Evolutionary conservation across 768 basidiomycete genomes (phyloP).

Genomic region (Gautieria morchelliformis): DNA sequence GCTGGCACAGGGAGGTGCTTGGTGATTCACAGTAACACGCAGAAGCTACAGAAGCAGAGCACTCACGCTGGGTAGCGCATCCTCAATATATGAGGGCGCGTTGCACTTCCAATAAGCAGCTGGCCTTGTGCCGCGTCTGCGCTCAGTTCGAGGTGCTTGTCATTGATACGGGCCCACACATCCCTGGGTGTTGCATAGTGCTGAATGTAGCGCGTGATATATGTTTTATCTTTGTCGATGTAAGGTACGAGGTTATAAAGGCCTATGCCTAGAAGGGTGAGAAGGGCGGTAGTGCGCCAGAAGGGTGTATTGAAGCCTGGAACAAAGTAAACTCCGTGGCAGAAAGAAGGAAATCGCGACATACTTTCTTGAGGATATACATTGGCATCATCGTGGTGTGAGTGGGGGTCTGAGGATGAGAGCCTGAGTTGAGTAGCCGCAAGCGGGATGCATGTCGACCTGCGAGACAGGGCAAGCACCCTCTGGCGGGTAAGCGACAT

Average conservation of each 20-base stretch:
- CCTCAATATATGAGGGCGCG: conserved; percentile 42
- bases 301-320: conserved; percentile 55
- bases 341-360: background rate
- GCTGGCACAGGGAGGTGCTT: conserved; percentile 25
- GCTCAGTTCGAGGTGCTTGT: conserved; percentile 43
- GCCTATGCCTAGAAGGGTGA: conserved; percentile 38
- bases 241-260: conserved; percentile 64
- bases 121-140: conserved; percentile 34
- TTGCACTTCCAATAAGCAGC: conserved; percentile 33
- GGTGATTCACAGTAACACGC: background rate
- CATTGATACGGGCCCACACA: conserved; percentile 46
- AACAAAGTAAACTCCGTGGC: background rate
- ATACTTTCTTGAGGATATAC: conserved; percentile 7
- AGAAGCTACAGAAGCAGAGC: background rate
- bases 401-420: conserved; percentile 3
- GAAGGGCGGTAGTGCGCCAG: conserved; percentile 56
- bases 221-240: conserved; percentile 43
- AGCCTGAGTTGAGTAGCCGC: background rate
- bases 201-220: conserved; percentile 58
- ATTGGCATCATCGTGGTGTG: conserved; percentile 2
- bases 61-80: conserved; percentile 71
- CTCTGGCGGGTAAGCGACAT: conserved; percentile 1
- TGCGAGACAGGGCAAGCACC: background rate
- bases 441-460: background rate
- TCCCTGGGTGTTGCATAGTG: conserved; percentile 44